These are phyloP conservation scores for Russula abietina DNA, from an alignment of 768 basidiomycete genomes.

Conservation along the genomic window DNA sequence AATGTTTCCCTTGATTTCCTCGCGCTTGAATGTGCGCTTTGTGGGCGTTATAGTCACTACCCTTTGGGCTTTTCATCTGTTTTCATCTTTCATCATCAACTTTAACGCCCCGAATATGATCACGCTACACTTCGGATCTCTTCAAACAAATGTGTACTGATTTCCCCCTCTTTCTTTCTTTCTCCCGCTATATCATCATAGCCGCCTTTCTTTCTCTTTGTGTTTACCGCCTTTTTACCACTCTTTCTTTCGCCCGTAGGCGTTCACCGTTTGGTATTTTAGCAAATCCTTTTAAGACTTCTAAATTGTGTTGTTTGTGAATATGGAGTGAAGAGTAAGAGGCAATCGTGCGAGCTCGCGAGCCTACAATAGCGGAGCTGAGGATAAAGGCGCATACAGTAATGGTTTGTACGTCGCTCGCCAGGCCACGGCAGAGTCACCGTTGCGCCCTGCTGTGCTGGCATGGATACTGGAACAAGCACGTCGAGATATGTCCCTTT, in stretches of 20 bases:
- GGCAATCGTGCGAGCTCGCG: not conserved
- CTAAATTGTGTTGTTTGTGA: not conserved
- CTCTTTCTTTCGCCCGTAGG: too few relatives aligned
- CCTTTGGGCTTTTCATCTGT: not conserved
- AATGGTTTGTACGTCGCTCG: not conserved
- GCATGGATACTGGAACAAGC: not conserved
- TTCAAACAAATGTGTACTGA: not conserved
- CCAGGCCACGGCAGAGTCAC: not conserved
- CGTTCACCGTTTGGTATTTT: not conserved
- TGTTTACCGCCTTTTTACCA: not conserved
- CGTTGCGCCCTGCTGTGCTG: not conserved
- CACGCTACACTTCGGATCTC: not conserved
- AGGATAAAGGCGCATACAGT: not conserved
- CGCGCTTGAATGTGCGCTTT: not conserved
- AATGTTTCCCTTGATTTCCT: not conserved
- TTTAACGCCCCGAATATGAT: not conserved
- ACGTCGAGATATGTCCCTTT: not conserved
- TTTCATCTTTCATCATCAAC: too few relatives aligned
- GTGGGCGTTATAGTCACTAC: not conserved
- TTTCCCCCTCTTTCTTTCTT: not conserved
- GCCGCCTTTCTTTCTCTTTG: not conserved
- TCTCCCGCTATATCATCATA: conserved; percentile 2
- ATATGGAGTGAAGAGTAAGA: not conserved
- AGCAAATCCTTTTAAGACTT: not conserved
- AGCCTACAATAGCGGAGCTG: not conserved